A percentile compares a stretch with the other conserved stretches of the same genome.
phyloP scores from a whole-genome alignment of 495 filamentous ascomycete genomes.

The Lineolata rhizophorae region DNA sequence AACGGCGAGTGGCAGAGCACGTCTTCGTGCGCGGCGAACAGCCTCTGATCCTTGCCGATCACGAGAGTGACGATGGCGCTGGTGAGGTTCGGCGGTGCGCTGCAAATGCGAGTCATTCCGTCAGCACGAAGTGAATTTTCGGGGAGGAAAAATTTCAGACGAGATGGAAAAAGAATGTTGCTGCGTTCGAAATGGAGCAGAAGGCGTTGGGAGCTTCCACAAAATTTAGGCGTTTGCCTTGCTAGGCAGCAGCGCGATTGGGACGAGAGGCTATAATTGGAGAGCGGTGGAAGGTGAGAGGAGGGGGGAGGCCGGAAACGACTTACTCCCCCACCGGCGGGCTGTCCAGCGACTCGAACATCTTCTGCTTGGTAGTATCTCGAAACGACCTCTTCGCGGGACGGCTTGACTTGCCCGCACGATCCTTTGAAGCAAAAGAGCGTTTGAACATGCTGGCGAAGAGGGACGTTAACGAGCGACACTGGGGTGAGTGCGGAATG shows the following conservation, averaged over 20 bases:
- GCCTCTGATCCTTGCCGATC: slow-evolving; percentile 56
- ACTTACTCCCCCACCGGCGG: slow-evolving; percentile 26
- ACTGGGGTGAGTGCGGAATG: slow-evolving; percentile 5
- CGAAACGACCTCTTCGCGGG: slow-evolving; percentile 48
- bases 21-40: slow-evolving; percentile 55
- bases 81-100: slow-evolving; percentile 30
- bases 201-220: no score
- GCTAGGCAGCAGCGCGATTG: no score
- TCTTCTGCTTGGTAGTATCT: slow-evolving; percentile 51
- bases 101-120: slow-evolving; percentile 15
- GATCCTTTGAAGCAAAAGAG: slow-evolving; percentile 53
- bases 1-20: slow-evolving; percentile 35
- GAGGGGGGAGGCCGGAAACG: background rate
- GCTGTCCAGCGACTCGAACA: slow-evolving; percentile 41
- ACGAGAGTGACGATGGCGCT: slow-evolving; percentile 69
- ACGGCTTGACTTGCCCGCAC: slow-evolving; percentile 60
- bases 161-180: background rate
- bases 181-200: background rate
- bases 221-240: no score
- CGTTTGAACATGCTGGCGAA: slow-evolving; percentile 58
- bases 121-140: no score
- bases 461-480: slow-evolving; percentile 17
- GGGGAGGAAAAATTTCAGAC: no score
- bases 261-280: no score
- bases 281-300: no score